Conservation (phyloP, 768 basidiomycete species). For the Boletus subcaerulescens region DNA sequence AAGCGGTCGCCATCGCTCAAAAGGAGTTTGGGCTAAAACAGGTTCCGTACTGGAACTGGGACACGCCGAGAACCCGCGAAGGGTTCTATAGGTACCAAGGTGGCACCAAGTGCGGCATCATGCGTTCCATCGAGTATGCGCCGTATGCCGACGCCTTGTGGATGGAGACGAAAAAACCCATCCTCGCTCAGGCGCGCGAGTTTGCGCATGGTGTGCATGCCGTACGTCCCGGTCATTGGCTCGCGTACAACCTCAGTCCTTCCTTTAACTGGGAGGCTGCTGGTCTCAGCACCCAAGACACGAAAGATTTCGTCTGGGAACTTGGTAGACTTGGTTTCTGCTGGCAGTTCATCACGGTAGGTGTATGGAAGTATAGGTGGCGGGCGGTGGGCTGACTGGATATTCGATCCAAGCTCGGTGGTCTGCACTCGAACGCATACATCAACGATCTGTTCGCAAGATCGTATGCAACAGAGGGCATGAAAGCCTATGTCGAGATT, state of each 20-base stretch:
- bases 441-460: slow-evolving; percentile 92
- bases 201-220: slow-evolving; percentile 87
- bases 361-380: slow-evolving; percentile 24
- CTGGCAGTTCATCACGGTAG: slow-evolving; percentile 98
- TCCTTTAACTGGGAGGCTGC: slow-evolving; percentile 96
- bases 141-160: slow-evolving; percentile 90
- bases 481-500: slow-evolving; percentile 98
- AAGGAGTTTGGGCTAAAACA: slow-evolving; percentile 69
- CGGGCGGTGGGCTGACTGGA: slow-evolving; percentile 1
- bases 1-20: slow-evolving; percentile 73
- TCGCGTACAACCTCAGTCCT: slow-evolving; percentile 93
- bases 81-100: slow-evolving; percentile 98
- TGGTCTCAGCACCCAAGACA: slow-evolving; percentile 80
- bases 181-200: slow-evolving; percentile 86
- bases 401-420: slow-evolving; percentile 65
- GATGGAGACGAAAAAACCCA: slow-evolving; percentile 98
- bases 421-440: slow-evolving; percentile 95
- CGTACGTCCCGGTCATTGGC: slow-evolving; percentile 85
- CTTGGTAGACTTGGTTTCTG: slow-evolving; percentile 94
- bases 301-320: slow-evolving; percentile 88
- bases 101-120: slow-evolving; percentile 91
- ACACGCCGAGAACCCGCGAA: slow-evolving; percentile 89
- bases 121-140: slow-evolving; percentile 88
- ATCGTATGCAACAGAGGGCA: slow-evolving; percentile 88
- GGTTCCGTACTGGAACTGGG: slow-evolving; percentile 93